phyloP scores from a whole-genome alignment of 257 asterid genomes.

The Ocimum tenuiflorum region DNA sequence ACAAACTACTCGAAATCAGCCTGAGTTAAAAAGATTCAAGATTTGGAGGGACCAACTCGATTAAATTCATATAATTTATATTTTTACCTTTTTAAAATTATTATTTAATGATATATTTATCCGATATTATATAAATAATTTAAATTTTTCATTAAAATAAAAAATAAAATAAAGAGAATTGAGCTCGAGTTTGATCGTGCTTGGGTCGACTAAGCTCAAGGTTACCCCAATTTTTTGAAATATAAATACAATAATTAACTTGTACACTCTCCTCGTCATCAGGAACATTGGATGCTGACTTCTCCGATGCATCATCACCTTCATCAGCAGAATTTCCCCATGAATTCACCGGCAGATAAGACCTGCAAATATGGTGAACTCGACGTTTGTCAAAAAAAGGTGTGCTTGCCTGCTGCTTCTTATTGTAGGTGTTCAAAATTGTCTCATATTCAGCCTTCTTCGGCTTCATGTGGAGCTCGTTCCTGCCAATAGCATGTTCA shows the following conservation, averaged over 20 bases:
- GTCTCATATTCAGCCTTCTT: conserved; percentile 71
- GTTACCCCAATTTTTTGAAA: no score
- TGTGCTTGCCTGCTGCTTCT: conserved; percentile 65
- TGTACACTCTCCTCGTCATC: conserved; percentile 61
- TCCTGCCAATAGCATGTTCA: conserved; percentile 42
- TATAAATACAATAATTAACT: conserved; percentile 24
- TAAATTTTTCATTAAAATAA: no score
- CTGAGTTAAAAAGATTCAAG: no score
- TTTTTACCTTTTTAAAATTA: no score
- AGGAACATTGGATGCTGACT: conserved; percentile 61
- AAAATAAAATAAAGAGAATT: no score
- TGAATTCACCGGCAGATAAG: conserved; percentile 10
- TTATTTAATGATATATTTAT: no score
- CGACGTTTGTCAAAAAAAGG: neutral
- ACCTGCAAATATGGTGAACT: neutral
- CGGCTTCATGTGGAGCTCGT: conserved; percentile 89
- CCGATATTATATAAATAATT: no score
- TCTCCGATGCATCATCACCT: conserved; percentile 72
- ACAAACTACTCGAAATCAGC: no score
- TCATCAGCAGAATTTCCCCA: conserved; percentile 91
- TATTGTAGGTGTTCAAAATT: conserved; percentile 75
- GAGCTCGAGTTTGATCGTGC: no score
- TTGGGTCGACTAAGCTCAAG: no score
- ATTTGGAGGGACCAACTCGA: no score
- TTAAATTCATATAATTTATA: no score